A percentile compares a stretch with the other conserved stretches of the same genome.
phyloP scores from a whole-genome alignment of 1,284 basidiomycete genomes.

The Trichosporon sp. region DNA sequence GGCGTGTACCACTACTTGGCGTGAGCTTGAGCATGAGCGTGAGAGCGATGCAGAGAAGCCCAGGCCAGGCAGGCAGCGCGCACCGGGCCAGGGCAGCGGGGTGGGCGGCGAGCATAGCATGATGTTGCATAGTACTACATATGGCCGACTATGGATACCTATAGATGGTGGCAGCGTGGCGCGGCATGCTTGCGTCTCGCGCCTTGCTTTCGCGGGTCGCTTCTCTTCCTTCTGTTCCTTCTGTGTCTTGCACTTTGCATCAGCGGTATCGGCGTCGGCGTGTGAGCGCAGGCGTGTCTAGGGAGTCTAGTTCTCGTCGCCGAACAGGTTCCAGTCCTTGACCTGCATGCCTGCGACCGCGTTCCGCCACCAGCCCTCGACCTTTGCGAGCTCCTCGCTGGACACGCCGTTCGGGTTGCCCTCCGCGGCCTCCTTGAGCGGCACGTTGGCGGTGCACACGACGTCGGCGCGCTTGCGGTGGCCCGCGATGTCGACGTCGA shows the following conservation, averaged over 20 bases:
- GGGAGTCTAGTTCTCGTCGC: conserved; percentile 28
- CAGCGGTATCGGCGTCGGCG: too few relatives aligned
- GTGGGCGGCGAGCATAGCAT: neutral
- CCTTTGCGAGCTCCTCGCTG: conserved; percentile 32
- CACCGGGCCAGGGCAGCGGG: neutral
- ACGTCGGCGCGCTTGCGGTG: conserved; percentile 64
- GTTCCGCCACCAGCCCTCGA: conserved; percentile 34
- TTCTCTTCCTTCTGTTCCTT: neutral
- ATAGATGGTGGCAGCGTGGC: neutral
- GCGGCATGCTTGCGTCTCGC: too few relatives aligned
- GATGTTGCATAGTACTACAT: conserved; percentile 6
- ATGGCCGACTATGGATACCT: neutral
- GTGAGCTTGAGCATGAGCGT: conserved; percentile 12
- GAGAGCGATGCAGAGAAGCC: neutral
- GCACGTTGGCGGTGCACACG: conserved; percentile 73
- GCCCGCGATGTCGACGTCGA: conserved; percentile 56
- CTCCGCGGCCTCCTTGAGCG: conserved; percentile 26
- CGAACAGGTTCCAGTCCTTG: conserved; percentile 68
- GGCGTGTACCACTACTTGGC: conserved; percentile 46
- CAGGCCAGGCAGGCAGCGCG: neutral
- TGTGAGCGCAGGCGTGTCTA: too few relatives aligned
- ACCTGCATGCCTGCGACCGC: conserved; percentile 51
- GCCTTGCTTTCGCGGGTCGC: too few relatives aligned
- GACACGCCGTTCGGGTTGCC: conserved; percentile 18
- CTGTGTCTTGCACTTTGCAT: neutral